phyloP scores from a whole-genome alignment of 192 early-diverging fungal species.

The Tieghemiomyces parasiticus region DNA sequence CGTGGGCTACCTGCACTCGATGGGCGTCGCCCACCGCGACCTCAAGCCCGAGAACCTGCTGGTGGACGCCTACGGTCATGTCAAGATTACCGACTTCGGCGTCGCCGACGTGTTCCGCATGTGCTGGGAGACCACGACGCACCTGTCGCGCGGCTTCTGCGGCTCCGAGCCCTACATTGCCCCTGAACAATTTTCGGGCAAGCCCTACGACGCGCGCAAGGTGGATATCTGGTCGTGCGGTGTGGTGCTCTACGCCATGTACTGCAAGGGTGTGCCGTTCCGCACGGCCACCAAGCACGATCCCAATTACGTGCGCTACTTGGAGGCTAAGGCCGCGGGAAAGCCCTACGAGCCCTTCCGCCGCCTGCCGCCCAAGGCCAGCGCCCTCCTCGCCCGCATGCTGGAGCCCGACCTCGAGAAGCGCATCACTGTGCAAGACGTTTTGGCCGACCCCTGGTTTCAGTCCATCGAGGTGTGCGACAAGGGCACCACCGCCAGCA shows the following conservation, averaged over 20 bases:
- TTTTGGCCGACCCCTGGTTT: conserved; percentile 66
- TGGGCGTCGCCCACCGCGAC: conserved; percentile 92
- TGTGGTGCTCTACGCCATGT: conserved; percentile 78
- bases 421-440: conserved; percentile 50
- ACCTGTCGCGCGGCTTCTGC: conserved; percentile 76
- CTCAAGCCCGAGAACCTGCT: conserved; percentile 81
- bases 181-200: conserved; percentile 62
- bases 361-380: conserved; percentile 43
- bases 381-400: conserved; percentile 61
- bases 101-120: conserved; percentile 90
- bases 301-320: conserved; percentile 41
- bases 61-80: conserved; percentile 53
- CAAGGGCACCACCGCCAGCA: conserved; percentile 23
- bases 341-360: conserved; percentile 70
- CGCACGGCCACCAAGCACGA: conserved; percentile 41
- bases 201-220: conserved; percentile 77
- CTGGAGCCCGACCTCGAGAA: conserved; percentile 61
- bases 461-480: conserved; percentile 45
- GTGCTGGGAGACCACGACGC: conserved; percentile 61
- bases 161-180: conserved; percentile 96
- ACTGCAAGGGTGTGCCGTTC: conserved; percentile 51
- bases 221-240: conserved; percentile 93
- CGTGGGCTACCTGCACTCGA: conserved; percentile 76
- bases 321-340: conserved; percentile 37
- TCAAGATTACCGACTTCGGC: conserved; percentile 98